Base-by-base conservation (phyloP, 2,329 filamentous ascomycete species). In the Ambrosiella xylebori region DNA sequence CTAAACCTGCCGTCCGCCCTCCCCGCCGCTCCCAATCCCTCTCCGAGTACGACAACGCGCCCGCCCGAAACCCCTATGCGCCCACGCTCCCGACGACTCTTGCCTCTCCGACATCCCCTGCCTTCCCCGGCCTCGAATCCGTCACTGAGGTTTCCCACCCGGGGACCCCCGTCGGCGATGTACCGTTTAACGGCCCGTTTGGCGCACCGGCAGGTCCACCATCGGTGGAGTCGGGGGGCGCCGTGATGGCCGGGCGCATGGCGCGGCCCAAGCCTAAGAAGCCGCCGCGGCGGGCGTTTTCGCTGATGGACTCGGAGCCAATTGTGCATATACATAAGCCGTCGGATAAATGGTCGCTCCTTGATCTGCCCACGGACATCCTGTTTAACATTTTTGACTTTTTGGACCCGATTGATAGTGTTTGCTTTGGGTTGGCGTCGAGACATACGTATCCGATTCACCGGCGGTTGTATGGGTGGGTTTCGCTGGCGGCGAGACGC, bases 331-430 rank as follows among this genome's bases (percentile, higher is more conserved):
- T 72, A 55, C 75, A 78, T 55, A 70, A 67, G 55, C 74, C 74
- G 1, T 73, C 76, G 5, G 64, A 69, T 54, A 68, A 68, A 57
- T 68, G 78, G 53, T 71, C 71, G 13, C 68, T 83, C 7, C 64
- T 72, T 41, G 74, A 78, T 56, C 71, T 84, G 1, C 80, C 80
- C 12, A 67, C 74, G 0, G 80, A 84, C 67, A 70, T 84, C 9
- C 79, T 82, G 66, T 80, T 76, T 62, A 70, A 73, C 61, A 73
- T 84, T 62, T 80, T 82, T 64, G 78, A 81, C 66, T 76, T 77
- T 62, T 75, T 84, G 59, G 80, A 84, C 68, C 77, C 78, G 54
- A 81, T 84, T 62, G 80, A 84, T 68, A 78, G 79, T 64, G 78
- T 76, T 44, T 82, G 79, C 65, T 70, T 84, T 44, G 80, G 78